Evolutionary conservation across 495 filamentous ascomycete species (phyloP).

Genomic region (Sordaria brevicollis): DNA sequence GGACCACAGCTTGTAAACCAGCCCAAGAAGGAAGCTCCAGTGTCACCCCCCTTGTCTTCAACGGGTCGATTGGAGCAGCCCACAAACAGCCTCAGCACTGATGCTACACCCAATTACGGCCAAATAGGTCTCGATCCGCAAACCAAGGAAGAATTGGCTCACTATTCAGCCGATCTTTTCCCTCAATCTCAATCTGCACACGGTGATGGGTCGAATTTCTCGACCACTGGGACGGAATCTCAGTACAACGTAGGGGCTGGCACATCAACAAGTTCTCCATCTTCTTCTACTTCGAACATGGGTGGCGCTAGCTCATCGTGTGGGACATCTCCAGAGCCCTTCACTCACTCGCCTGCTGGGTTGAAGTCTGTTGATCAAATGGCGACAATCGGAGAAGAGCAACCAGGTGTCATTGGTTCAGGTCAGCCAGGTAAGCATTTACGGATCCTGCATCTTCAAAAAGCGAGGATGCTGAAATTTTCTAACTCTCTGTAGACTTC

Average conservation of each 20-base stretch:
- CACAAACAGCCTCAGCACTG: constrained; percentile 17
- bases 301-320: constrained; percentile 61
- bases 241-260: constrained; percentile 28
- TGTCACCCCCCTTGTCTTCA: constrained; percentile 10
- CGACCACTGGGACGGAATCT: constrained; percentile 52
- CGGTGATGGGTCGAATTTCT: constrained; percentile 28
- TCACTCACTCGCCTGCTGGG: constrained; percentile 42
- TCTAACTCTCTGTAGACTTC: constrained; percentile 1
- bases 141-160: constrained; percentile 26
- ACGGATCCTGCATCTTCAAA: background rate
- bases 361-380: constrained; percentile 52
- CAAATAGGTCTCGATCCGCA: constrained; percentile 16
- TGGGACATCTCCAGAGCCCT: constrained; percentile 50
- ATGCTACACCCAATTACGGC: constrained; percentile 14
- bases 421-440: constrained; percentile 12
- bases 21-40: constrained; percentile 18
- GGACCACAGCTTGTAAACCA: constrained; percentile 46
- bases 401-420: constrained; percentile 20
- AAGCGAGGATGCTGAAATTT: background rate
- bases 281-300: constrained; percentile 47
- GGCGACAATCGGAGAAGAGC: constrained; percentile 47
- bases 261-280: constrained; percentile 46
- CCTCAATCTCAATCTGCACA: constrained; percentile 20
- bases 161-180: constrained; percentile 22
- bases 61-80: constrained; percentile 22